phyloP scores from a whole-genome alignment of 2,329 filamentous ascomycete species.

The Monosporascus sp. region DNA sequence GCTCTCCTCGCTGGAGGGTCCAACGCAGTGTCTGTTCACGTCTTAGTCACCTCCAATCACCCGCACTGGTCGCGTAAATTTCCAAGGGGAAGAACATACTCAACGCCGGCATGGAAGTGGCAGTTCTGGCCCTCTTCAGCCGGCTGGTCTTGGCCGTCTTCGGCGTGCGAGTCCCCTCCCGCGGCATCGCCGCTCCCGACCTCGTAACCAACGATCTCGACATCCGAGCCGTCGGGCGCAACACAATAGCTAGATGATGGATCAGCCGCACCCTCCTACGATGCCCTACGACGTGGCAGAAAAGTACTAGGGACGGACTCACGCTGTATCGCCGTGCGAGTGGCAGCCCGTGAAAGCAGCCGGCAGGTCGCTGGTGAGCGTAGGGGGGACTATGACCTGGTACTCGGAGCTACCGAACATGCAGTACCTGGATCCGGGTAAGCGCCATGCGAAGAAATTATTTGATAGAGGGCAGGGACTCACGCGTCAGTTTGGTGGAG shows the following conservation, averaged over 20 bases:
- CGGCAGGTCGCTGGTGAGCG: conserved; percentile 22
- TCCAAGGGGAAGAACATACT: conserved; percentile 46
- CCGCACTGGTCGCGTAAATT: too few relatives aligned
- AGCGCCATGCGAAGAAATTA: background rate
- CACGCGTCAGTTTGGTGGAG: conserved; percentile 40
- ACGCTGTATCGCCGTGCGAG: conserved; percentile 45
- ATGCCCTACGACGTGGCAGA: background rate
- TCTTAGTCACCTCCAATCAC: conserved; percentile 3
- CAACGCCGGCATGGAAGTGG: conserved; percentile 71
- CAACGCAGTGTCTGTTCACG: conserved; percentile 50
- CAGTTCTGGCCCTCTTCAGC: conserved; percentile 43
- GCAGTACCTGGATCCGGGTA: conserved; percentile 21
- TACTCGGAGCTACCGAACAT: conserved; percentile 23
- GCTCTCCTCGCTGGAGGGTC: conserved; percentile 38
- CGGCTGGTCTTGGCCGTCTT: conserved; percentile 14
- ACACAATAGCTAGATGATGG: conserved; percentile 51
- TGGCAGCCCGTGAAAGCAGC: conserved; percentile 42
- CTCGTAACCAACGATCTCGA: conserved; percentile 44
- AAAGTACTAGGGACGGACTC: conserved; percentile 14
- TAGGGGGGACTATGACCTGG: conserved; percentile 25
- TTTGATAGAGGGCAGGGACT: conserved; percentile 4
- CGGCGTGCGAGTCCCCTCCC: conserved; percentile 11
- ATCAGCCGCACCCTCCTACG: background rate
- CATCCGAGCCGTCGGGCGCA: conserved; percentile 54
- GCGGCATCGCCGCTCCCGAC: conserved; percentile 14